These are phyloP conservation scores for Volvariella volvacea DNA, from an alignment of 1,284 basidiomycete genomes.

Conservation along the genomic window DNA sequence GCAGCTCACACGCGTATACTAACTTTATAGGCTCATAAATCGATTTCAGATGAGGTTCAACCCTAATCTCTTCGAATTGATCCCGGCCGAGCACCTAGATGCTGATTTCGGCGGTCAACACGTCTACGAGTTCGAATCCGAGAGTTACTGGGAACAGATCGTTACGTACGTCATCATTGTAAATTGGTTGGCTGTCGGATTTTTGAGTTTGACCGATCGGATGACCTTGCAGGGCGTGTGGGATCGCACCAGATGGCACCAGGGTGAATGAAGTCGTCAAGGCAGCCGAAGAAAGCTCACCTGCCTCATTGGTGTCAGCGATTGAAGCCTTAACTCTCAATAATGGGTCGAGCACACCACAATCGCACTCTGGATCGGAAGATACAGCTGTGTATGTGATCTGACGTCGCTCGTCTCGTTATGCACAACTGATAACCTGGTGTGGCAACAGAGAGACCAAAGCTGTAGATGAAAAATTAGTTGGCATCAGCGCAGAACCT, in stretches of 20 bases:
- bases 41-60: constrained; percentile 76
- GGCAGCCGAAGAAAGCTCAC: constrained; percentile 8
- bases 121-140: constrained; percentile 72
- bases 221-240: constrained; percentile 38
- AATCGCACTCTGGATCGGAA: too few species aligned
- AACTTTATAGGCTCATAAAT: neutral
- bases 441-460: too few species aligned
- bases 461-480: too few species aligned
- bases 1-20: constrained; percentile 10
- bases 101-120: constrained; percentile 78
- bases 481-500: too few species aligned
- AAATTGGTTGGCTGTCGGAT: too few species aligned
- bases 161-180: constrained; percentile 46
- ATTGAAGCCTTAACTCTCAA: neutral
- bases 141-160: constrained; percentile 75
- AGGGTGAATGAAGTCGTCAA: constrained; percentile 19
- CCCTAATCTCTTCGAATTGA: constrained; percentile 70
- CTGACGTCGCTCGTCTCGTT: too few species aligned
- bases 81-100: constrained; percentile 74
- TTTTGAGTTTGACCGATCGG: too few species aligned
- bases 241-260: constrained; percentile 56
- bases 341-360: too few species aligned
- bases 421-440: too few species aligned
- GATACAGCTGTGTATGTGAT: too few species aligned
- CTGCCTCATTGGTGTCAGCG: constrained; percentile 1